Conservation (phyloP, 331 rosid genomes). For the Quercus lobata region DNA sequence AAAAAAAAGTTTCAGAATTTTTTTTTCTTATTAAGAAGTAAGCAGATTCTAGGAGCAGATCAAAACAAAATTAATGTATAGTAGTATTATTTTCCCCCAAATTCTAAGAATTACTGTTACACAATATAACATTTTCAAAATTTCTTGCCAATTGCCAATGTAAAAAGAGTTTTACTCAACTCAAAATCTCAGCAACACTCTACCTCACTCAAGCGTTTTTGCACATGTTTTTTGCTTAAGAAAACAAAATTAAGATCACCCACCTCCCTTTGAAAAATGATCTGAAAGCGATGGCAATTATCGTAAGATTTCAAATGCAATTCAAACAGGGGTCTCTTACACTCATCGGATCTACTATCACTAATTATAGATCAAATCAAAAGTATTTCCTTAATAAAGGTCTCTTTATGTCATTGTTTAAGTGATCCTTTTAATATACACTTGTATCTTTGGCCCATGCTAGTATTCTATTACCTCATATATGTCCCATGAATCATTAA, state of each 20-base stretch:
- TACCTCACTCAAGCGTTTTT: not conserved
- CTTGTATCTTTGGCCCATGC: not conserved
- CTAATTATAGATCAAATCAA: constrained; percentile 3
- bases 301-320: not conserved
- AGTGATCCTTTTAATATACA: too few relatives aligned
- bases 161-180: too few relatives aligned
- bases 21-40: too few relatives aligned
- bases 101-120: too few relatives aligned
- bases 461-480: not conserved
- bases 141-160: too few relatives aligned
- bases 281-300: constrained; percentile 6
- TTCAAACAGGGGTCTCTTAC: not conserved
- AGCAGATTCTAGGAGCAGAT: too few relatives aligned
- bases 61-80: too few relatives aligned
- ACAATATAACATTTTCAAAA: too few relatives aligned
- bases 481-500: not conserved
- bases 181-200: too few relatives aligned
- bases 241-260: constrained; percentile 14
- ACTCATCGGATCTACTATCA: not conserved
- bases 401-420: not conserved
- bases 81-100: too few relatives aligned
- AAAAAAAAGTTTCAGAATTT: too few relatives aligned
- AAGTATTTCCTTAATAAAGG: not conserved
- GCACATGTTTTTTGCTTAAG: constrained; percentile 1
- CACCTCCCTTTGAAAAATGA: not conserved